Evolutionary conservation across 2,329 filamentous ascomycete species (phyloP), one percentile per base, ranked within the genome.

Genomic region (Ceratocystis diversiconidia): DNA sequence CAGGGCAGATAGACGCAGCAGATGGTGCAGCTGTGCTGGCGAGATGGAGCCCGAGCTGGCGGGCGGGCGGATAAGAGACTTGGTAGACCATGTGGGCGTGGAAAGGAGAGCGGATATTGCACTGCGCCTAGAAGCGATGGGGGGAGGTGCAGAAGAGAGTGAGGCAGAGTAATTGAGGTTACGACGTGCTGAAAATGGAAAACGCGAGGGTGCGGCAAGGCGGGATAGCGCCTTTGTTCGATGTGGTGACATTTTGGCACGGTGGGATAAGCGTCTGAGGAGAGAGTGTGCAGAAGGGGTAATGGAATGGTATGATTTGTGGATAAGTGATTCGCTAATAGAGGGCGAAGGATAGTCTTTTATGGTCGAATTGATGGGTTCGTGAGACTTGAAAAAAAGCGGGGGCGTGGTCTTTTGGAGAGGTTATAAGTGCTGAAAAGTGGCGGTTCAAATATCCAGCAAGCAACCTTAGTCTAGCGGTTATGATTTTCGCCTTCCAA

Each of bases 1-100:
- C 0, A 99, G 85, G 15, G 92, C 92, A 3, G 92, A 95, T 48
- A 97, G 85, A 19, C 89, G 88, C 44, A 96, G 85, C 8, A 97
- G 85, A 74, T 96, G 92, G 70, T 84, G 85, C 0, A 97, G 82
- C 73, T 90, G 85, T 57, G 83, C 73, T 0, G 84, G 77, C 0
- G 87, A 85, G 68, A 95, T 81, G 66, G 74, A 74, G 71, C 70
- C 19, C 57, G 73, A 44, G 44, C 69, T 55, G 65, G 73, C 65
- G 64, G 73, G 60, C 63, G 71, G 46, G 19, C 73, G 48, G 0
- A 94, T 79, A 4, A 96, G 84, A 7, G 88, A 86, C 43, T 83
- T 79, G 69, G 95, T 86, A 59, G 92, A 96, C 92, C 92, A 96
- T 61, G 83, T 87, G 25, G 92, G 90, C 67, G 81, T 80, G 17